These are phyloP conservation scores for Hymenoscyphus repandus DNA, from an alignment of 2,329 filamentous ascomycete genomes.

Conservation along the genomic window DNA sequence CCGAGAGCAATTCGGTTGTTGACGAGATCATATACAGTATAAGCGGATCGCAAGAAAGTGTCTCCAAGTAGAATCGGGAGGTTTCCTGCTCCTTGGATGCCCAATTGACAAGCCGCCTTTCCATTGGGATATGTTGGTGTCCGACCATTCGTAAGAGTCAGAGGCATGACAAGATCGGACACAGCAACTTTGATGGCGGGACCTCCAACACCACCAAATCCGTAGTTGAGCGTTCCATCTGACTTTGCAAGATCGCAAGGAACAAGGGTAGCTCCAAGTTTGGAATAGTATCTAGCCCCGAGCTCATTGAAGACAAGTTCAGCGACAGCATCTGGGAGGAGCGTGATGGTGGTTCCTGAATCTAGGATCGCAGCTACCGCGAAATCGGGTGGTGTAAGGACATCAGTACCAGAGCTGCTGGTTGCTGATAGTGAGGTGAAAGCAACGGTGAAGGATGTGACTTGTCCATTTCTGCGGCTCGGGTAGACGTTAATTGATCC, in stretches of 20 bases:
- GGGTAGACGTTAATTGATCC: constrained; percentile 30
- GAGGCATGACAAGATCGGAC: constrained; percentile 40
- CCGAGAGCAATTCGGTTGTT: constrained; percentile 47
- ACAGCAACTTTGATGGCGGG: constrained; percentile 41
- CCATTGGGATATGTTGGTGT: constrained; percentile 27
- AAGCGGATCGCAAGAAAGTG: constrained; percentile 49
- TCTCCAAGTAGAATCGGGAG: constrained; percentile 40
- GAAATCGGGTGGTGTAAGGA: constrained; percentile 28
- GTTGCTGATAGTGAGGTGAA: constrained; percentile 30
- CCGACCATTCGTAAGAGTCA: constrained; percentile 30
- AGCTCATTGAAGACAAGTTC: constrained; percentile 39
- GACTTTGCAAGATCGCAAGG: constrained; percentile 38
- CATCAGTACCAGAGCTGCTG: constrained; percentile 35
- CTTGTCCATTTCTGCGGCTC: constrained; percentile 3
- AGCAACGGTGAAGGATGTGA: constrained; percentile 30
- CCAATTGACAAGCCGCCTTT: constrained; percentile 46
- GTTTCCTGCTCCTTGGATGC: constrained; percentile 38
- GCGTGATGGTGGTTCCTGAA: constrained; percentile 62
- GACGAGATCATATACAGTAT: constrained; percentile 49
- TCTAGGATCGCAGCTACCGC: constrained; percentile 53
- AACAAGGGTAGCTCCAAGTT: constrained; percentile 43
- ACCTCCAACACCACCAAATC: constrained; percentile 41
- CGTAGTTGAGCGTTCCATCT: constrained; percentile 41
- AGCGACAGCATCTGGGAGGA: constrained; percentile 55
- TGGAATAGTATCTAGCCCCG: constrained; percentile 40